A percentile compares a stretch with the other conserved stretches of the same genome.
These are phyloP conservation scores for Persicaria tinctoria DNA, from an alignment of 148 eudicot species.

Conservation along the genomic window DNA sequence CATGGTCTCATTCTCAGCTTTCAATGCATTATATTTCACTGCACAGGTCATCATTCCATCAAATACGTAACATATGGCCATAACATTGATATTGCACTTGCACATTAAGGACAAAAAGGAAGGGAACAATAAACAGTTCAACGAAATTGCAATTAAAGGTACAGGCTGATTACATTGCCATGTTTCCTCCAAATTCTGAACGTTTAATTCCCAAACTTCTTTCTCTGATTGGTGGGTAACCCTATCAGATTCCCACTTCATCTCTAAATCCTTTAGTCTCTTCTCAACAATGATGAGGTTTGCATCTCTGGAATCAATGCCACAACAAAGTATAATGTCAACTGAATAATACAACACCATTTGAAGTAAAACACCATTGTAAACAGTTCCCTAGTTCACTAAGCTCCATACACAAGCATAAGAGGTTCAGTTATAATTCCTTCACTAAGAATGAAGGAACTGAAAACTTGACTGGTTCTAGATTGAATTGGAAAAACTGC, in stretches of 20 bases:
- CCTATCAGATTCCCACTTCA: conserved; percentile 59
- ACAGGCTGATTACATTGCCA: conserved; percentile 61
- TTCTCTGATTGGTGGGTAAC: conserved; percentile 47
- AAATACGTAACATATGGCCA: not conserved
- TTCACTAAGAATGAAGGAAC: not conserved
- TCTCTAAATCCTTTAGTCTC: conserved; percentile 61
- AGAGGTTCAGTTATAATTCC: not conserved
- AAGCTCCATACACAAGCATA: not conserved
- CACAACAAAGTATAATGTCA: not conserved
- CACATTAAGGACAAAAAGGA: not conserved
- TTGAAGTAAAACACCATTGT: not conserved
- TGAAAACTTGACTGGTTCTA: not conserved
- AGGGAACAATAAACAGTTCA: not conserved
- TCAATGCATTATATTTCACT: conserved; percentile 73
- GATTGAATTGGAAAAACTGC: not conserved
- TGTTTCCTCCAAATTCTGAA: conserved; percentile 77
- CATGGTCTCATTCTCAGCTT: conserved; percentile 50
- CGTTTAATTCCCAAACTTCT: conserved; percentile 63
- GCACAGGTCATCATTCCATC: conserved; percentile 15
- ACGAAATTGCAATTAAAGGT: not conserved
- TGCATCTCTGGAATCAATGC: conserved; percentile 50
- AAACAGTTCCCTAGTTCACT: not conserved
- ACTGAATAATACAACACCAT: not conserved
- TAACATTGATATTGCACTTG: not conserved
- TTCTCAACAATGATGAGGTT: conserved; percentile 55